Base-by-base conservation (phyloP, 2,329 filamentous ascomycete species). In the Diaporthe aspalathi region DNA sequence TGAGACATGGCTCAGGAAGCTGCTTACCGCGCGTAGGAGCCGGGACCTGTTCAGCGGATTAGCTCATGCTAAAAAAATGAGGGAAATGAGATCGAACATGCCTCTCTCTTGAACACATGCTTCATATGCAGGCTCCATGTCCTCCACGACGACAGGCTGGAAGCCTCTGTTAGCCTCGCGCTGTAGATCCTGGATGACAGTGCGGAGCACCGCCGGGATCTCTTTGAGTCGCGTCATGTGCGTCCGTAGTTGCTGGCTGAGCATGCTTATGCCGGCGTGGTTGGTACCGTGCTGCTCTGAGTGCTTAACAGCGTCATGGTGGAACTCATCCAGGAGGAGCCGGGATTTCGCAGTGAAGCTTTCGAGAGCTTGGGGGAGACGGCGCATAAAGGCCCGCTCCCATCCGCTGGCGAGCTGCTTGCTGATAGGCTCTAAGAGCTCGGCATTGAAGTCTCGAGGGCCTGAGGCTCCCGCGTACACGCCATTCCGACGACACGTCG, bases 221-320 rank as follows among this genome's bases (percentile, higher is more conserved):
- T 54, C 52, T 22, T 32, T 54, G 27, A 54, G 17, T 5, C 27
- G 52, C n/a, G 52, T 12, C 24, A 54, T 11, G 52, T 54, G 27
- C 52, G 52, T 54, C 52, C 52, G 52, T 16, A 54, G 29, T 11
- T 54, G 52, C 20, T 54, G 52, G 52, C 52, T n/a, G 52, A 35
- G 52, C 52, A 54, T 54, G 52, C 52, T 32, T 3, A 54, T 54
- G 52, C 52, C 52, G 52, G 27, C 27, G 52, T 54, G 27, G 20
- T 54, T 54, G 9, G 17, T 54, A 22, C 52, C 17, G 14, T 27
- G 52, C n/a, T 54, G 27, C 52, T 54, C 52, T 3, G 29, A 54
- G 27, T 54, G 17, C 29, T 54, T 9, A 12, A 35, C 29, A 54
- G n/a, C 29, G n/a, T 35, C 29, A 22, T 27, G 52, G 52, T 54